Evolutionary conservation across 139 green algal genomes (phyloP).

Genomic region (Parachlorella kessleri): DNA sequence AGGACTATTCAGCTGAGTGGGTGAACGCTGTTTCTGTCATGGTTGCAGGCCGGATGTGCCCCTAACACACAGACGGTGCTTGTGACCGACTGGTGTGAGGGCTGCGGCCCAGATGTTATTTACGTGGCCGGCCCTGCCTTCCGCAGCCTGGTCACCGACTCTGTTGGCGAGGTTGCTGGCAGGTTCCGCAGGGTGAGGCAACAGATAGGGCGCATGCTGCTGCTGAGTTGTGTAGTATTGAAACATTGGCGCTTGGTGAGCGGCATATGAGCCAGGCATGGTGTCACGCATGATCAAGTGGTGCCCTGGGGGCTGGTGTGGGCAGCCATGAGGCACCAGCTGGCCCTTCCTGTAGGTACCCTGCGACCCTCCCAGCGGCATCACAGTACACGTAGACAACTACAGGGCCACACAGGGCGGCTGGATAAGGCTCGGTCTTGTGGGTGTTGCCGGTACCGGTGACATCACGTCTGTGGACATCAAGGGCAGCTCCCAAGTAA

Average conservation of each 20-base stretch:
- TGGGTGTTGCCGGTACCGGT: constrained; percentile 28
- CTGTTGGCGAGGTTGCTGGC: not conserved
- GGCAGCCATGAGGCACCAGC: too few relatives aligned
- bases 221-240: too few relatives aligned
- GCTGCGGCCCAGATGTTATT: not conserved
- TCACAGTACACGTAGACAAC: constrained; percentile 20
- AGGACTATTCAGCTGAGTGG: too few relatives aligned
- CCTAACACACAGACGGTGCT: not conserved
- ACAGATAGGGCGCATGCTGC: too few relatives aligned
- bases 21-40: too few relatives aligned
- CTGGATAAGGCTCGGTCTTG: constrained; percentile 32
- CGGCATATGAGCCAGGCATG: too few relatives aligned
- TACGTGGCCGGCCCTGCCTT: constrained; percentile 9
- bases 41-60: not conserved
- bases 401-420: constrained; percentile 20
- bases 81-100: constrained; percentile 9
- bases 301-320: too few relatives aligned
- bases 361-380: constrained; percentile 13
- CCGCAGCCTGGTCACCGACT: not conserved
- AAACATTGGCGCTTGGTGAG: too few relatives aligned
- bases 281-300: too few relatives aligned
- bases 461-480: constrained; percentile 21
- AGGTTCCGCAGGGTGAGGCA: not conserved
- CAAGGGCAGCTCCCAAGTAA: not conserved
- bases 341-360: constrained; percentile 1